Conservation (phyloP, 1,139 yeast genomes). For the Debaryomyces subglobosus region DNA sequence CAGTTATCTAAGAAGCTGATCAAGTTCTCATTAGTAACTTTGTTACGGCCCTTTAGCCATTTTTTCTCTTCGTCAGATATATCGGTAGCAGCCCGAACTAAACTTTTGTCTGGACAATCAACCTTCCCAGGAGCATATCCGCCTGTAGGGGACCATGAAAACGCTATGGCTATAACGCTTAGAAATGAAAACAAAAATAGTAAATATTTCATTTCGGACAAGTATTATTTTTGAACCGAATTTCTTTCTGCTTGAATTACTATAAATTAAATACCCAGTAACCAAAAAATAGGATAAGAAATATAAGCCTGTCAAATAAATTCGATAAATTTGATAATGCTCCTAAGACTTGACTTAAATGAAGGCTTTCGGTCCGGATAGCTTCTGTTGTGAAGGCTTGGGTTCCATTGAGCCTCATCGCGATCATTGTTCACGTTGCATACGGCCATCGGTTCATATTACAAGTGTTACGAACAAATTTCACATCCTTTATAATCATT, state of each 20-base stretch:
- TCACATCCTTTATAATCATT: not conserved
- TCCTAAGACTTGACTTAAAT: not conserved
- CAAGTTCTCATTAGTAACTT: conserved; percentile 57
- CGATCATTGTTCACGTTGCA: not conserved
- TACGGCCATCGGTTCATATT: not conserved
- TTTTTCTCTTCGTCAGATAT: conserved; percentile 41
- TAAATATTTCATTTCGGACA: not conserved
- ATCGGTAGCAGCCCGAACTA: conserved; percentile 28
- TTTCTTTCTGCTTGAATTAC: not conserved
- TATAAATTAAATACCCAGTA: not conserved
- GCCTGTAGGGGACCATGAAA: conserved; percentile 63
- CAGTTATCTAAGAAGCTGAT: conserved; percentile 61
- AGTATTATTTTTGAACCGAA: not conserved
- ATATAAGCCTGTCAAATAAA: too few relatives aligned
- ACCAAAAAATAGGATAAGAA: not conserved
- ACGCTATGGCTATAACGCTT: not conserved
- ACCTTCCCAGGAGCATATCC: conserved; percentile 71
- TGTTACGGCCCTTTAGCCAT: conserved; percentile 58
- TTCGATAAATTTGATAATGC: too few relatives aligned
- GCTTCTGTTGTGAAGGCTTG: not conserved
- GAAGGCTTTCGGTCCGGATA: not conserved
- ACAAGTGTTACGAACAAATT: not conserved
- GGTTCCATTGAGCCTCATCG: not conserved
- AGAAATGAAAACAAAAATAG: not conserved
- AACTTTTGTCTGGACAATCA: conserved; percentile 52